Base-by-base conservation (phyloP, 2,329 filamentous ascomycete species). In the Cladosporium sp. region DNA sequence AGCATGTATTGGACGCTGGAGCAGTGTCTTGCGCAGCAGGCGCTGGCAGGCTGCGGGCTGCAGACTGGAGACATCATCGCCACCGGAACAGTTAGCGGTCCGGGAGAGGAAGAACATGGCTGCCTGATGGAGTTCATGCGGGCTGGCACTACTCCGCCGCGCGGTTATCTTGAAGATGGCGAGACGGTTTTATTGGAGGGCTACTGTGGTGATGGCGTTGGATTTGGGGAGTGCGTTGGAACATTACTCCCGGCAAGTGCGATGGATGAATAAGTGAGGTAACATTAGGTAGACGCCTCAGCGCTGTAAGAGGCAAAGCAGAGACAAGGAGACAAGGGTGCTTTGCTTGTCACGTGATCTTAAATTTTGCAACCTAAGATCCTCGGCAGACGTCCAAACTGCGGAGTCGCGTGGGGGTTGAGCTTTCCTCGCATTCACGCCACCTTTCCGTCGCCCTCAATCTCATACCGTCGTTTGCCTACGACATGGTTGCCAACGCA, bases 1-100 rank as follows among this genome's bases (percentile, higher is more conserved):
- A 54, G 67, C 60, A 47, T 73, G 66, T 71, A 73, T 49, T 74
- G 70, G 70, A 72, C 69, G 8, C 67, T 72, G 19, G 59, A 66
- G 30, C 70, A 73, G 43, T 70, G 70, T 58, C 51, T 73, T 12
- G 66, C 70, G 4, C 71, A 74, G 50, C 68, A 73, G 47, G 64
- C 68, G 1, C 64, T 70, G 29, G 67, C 68, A 3, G 69, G 68
- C 12, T 71, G 67, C 53, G 66, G 63, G 2, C 53, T 74, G n/a
- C 56, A 66, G 15, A 68, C 69, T 0, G 71, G 71, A 11, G 70
- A 74, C 59, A 51, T 74, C 37, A 52, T 74, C 1, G 70, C 68
- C 0, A 70, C 66, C 11, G 71, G 70, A 7, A 73, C 71, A 0
- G 68, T 73, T 7, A 69, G 68, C 19, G 70, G 70, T 3, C 57